Evolutionary conservation across 2,329 filamentous ascomycete species (phyloP).

Genomic region (Sporothrix mexicana): DNA sequence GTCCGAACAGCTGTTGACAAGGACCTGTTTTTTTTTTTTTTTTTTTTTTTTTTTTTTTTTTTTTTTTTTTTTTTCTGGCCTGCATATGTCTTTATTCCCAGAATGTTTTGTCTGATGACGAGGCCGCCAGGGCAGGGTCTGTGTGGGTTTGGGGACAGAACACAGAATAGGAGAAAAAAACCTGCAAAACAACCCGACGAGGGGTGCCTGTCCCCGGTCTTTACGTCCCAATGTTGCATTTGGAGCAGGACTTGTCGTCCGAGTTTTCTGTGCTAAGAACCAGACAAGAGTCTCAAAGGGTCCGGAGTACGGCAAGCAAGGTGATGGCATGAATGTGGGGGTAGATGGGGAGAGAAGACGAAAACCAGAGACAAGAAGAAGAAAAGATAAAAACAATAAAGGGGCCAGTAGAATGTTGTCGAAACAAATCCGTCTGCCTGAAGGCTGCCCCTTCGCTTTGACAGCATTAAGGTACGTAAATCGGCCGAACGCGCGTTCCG

Average conservation of each 20-base stretch:
- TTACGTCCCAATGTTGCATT: background rate
- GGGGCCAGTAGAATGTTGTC: background rate
- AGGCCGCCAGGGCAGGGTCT: background rate
- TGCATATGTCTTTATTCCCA: background rate
- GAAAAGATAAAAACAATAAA: background rate
- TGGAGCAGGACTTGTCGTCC: background rate
- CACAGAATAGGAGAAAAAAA: background rate
- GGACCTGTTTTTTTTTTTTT: background rate
- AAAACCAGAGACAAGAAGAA: too few species aligned
- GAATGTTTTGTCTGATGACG: background rate
- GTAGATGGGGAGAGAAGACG: background rate
- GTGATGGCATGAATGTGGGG: background rate
- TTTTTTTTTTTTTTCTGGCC: background rate
- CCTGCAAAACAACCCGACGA: background rate
- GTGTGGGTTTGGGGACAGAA: background rate
- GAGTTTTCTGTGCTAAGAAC: background rate
- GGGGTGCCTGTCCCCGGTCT: background rate
- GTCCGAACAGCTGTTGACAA: background rate
- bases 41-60: too few species aligned
- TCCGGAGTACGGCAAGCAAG: background rate
- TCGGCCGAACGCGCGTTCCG: conserved; percentile 16
- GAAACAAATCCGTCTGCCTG: background rate
- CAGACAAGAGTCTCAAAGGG: background rate
- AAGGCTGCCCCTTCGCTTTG: conserved; percentile 12
- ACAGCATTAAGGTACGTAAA: background rate